Evolutionary conservation across 2,329 filamentous ascomycete genomes (phyloP), one percentile per base, ranked within the genome.

Genomic region (Setomelanomma holmii): DNA sequence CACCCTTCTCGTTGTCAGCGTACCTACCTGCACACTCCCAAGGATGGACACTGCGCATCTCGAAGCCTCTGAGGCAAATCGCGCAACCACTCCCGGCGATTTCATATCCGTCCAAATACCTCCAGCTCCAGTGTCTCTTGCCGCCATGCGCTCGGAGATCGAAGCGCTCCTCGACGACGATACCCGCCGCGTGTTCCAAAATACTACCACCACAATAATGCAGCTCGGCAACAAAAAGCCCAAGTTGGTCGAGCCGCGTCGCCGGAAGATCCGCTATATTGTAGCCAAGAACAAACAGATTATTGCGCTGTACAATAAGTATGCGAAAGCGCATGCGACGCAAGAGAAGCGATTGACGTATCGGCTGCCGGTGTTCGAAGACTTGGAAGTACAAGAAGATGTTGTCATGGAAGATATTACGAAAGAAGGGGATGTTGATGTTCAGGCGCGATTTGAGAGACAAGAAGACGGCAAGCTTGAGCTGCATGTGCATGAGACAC

Each of bases 331-430:
- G 21, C 43, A 45, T 12, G n/a, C n/a, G 5, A 16, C 14, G 22
- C 6, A 17, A 17, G 34, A 45, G 20, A 45, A 27, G 34, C 24
- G 43, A 22, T 12, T 45, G 20, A 45, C 42, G 19, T 45, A 36
- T 24, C 30, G 33, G 5, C 19, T 45, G 30, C 42, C 42, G 1
- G 17, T 43, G 2, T 43, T 43, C 17, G 19, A 17, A 12, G 24
- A 43, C 14, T 33, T 41, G 1, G 34, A 23, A 33, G 8, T 10
- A 1, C 8, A 42, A 4, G 17, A 17, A 12, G 21, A 27, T 21
- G 40, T 30, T 14, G 27, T 3, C 27, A 30, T 30, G 27, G 27
- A 30, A 14, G 27, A 30, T 14, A n/a, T n/a, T n/a, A n/a, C n/a
- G n/a, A n/a, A n/a, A n/a, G n/a, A n/a, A n/a, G n/a, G n/a, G n/a